Percentiles rank a stretch among this genome's conserved stretches.
These are phyloP conservation scores for Solanum peruvianum DNA, from an alignment of 257 asterid species.

Conservation along the genomic window DNA sequence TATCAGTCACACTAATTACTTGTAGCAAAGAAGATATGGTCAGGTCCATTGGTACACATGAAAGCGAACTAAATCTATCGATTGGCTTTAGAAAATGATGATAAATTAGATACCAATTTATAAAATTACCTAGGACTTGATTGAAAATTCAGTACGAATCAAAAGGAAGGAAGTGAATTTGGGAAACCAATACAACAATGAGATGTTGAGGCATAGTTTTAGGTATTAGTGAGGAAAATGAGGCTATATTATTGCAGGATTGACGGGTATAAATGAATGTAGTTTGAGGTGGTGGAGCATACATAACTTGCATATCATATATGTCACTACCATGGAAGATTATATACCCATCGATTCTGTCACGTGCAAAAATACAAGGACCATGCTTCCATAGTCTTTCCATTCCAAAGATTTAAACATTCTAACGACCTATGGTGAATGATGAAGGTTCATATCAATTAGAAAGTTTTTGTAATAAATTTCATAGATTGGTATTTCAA, in stretches of 20 bases:
- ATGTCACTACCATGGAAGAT: neutral
- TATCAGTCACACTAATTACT: neutral
- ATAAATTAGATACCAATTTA: neutral
- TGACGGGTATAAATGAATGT: neutral
- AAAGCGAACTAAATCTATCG: neutral
- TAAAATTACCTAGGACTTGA: neutral
- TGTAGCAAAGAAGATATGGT: neutral
- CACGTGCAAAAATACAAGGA: neutral
- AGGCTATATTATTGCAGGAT: constrained; percentile 13
- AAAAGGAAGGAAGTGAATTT: neutral
- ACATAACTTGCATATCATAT: constrained; percentile 6
- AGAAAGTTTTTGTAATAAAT: neutral
- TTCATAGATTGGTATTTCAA: neutral
- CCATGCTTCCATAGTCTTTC: neutral
- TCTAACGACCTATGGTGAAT: too few relatives aligned
- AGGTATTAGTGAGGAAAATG: neutral
- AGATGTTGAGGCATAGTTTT: neutral
- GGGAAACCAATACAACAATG: neutral
- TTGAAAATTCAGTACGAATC: neutral
- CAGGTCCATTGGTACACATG: neutral
- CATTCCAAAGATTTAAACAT: too few relatives aligned
- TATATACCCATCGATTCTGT: too few relatives aligned
- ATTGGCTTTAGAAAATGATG: neutral
- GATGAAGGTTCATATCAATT: neutral
- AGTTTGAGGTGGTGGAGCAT: neutral